Conservation (phyloP, 2,329 filamentous ascomycete species). For the Daldinia sp. region DNA sequence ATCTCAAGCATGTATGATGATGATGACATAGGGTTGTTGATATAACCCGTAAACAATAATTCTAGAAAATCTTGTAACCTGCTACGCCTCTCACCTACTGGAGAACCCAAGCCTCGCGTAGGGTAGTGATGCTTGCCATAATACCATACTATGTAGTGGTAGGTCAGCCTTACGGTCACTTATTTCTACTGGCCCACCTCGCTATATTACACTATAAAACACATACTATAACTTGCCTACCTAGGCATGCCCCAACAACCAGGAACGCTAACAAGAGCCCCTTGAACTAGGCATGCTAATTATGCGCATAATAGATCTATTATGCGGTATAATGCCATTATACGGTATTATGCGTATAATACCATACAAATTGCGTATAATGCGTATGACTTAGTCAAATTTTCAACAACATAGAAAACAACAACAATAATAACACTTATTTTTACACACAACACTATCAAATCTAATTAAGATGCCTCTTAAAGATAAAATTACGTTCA, state of each 20-base stretch:
- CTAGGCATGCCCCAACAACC: conserved; percentile 1
- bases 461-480: no score
- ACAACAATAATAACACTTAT: no score
- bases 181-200: conserved; percentile 7
- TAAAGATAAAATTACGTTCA: no score
- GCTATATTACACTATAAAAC: conserved; percentile 8
- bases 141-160: background rate
- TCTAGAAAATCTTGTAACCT: background rate
- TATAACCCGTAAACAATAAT: background rate
- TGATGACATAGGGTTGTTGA: background rate
- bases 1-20: background rate
- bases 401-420: no score
- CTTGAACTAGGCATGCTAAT: no score
- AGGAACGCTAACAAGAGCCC: background rate
- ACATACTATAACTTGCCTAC: background rate
- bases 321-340: no score
- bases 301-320: no score
- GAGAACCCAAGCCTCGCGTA: conserved; percentile 2
- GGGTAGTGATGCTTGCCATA: background rate
- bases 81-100: conserved; percentile 8
- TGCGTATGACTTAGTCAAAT: no score
- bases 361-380: no score
- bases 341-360: no score
- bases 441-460: no score
- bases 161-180: conserved; percentile 28